These are phyloP conservation scores for Mediolabrus comicus DNA, from an alignment of 108 stramenopile species.

Conservation along the genomic window DNA sequence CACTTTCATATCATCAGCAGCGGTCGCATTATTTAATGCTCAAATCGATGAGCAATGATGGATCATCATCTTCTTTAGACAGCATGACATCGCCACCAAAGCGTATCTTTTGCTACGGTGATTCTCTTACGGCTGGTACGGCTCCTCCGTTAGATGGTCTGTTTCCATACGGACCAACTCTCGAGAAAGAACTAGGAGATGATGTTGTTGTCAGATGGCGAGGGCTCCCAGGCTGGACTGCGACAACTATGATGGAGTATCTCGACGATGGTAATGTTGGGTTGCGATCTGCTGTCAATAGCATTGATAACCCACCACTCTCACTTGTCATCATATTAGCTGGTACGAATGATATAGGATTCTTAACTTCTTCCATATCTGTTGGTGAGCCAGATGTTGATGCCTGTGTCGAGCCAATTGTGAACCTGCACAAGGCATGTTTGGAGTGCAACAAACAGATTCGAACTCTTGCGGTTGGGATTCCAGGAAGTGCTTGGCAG, in stretches of 20 bases:
- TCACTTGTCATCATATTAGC: slow-evolving; percentile 61
- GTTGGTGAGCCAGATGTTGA: neutral
- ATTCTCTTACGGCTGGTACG: slow-evolving; percentile 77
- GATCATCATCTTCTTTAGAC: neutral
- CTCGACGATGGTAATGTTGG: slow-evolving; percentile 33
- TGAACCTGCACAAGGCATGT: slow-evolving; percentile 31
- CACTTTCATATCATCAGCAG: too few species aligned
- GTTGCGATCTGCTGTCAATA: slow-evolving; percentile 33
- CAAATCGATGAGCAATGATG: neutral
- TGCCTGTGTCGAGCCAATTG: slow-evolving; percentile 31
- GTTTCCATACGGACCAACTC: slow-evolving; percentile 65
- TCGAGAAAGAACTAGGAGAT: slow-evolving; percentile 50
- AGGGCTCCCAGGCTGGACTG: slow-evolving; percentile 75
- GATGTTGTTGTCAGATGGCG: slow-evolving; percentile 48
- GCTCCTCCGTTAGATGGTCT: slow-evolving; percentile 38
- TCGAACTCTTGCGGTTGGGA: slow-evolving; percentile 60
- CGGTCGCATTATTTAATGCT: neutral
- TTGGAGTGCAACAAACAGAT: slow-evolving; percentile 32
- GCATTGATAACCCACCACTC: slow-evolving; percentile 41
- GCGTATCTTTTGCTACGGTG: slow-evolving; percentile 72
- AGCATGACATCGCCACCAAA: neutral
- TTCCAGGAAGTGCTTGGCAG: slow-evolving; percentile 74
- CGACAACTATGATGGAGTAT: slow-evolving; percentile 50
- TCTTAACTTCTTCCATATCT: slow-evolving; percentile 28
- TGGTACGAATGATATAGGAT: slow-evolving; percentile 74